Evolutionary conservation across 2,329 filamentous ascomycete species (phyloP).

Genomic region (Ceratocystis diversiconidia): DNA sequence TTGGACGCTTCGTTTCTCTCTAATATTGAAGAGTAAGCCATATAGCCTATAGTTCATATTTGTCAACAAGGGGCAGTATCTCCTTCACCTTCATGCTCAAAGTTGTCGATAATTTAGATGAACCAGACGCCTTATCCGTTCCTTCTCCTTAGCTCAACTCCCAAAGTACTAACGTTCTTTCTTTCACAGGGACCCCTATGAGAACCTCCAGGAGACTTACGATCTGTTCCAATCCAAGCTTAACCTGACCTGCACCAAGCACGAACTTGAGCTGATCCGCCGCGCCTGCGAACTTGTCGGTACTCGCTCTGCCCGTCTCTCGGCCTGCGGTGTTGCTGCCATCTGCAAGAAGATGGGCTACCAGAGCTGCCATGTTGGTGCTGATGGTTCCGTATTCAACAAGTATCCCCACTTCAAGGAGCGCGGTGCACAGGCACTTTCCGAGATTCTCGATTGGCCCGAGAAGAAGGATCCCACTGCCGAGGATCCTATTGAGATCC

Average conservation of each 20-base stretch:
- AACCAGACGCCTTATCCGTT: not conserved
- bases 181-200: slow-evolving; percentile 63
- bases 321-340: slow-evolving; percentile 85
- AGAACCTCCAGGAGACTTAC: slow-evolving; percentile 81
- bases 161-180: not conserved
- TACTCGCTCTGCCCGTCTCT: slow-evolving; percentile 82
- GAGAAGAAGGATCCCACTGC: slow-evolving; percentile 46
- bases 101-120: not conserved
- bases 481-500: slow-evolving; percentile 74
- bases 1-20: slow-evolving; percentile 90
- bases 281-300: slow-evolving; percentile 87
- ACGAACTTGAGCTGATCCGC: slow-evolving; percentile 80
- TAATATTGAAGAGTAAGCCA: slow-evolving; percentile 65
- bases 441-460: slow-evolving; percentile 92
- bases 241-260: slow-evolving; percentile 51
- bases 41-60: not conserved
- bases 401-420: slow-evolving; percentile 98
- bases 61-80: not conserved
- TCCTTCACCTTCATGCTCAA: not conserved
- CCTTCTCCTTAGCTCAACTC: not conserved
- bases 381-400: slow-evolving; percentile 95
- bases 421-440: slow-evolving; percentile 73
- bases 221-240: slow-evolving; percentile 71
- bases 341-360: slow-evolving; percentile 96
- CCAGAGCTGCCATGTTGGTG: slow-evolving; percentile 78